Conservation (phyloP, 257 asterid species). For the Lycium barbarum region DNA sequence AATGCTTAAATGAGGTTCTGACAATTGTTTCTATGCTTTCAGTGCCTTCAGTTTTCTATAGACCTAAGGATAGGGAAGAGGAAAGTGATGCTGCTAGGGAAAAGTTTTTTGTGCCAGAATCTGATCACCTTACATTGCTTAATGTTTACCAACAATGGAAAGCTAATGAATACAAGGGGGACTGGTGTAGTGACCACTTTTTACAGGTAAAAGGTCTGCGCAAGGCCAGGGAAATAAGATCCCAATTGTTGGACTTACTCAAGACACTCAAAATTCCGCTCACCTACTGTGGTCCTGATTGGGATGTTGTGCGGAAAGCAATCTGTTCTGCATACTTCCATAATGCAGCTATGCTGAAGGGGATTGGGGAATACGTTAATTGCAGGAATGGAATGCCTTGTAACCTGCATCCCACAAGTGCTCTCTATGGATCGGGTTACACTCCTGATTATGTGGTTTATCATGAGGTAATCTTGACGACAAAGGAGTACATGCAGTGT, state of each 20-base stretch:
- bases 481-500: slow-evolving; percentile 92
- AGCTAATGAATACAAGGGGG: slow-evolving; percentile 76
- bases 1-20: slow-evolving; percentile 81
- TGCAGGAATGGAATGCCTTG: slow-evolving; percentile 92
- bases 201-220: slow-evolving; percentile 86
- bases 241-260: slow-evolving; percentile 76
- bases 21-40: slow-evolving; percentile 96
- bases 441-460: slow-evolving; percentile 89
- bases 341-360: slow-evolving; percentile 78
- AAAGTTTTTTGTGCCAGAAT: slow-evolving; percentile 89
- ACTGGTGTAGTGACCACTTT: slow-evolving; percentile 91
- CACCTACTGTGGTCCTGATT: slow-evolving; percentile 80
- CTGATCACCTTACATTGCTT: slow-evolving; percentile 86
- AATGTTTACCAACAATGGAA: slow-evolving; percentile 91
- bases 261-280: slow-evolving; percentile 72
- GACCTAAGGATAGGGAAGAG: slow-evolving; percentile 93
- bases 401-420: slow-evolving; percentile 91
- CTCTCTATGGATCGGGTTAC: slow-evolving; percentile 77
- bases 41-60: slow-evolving; percentile 85
- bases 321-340: slow-evolving; percentile 92
- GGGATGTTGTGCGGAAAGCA: slow-evolving; percentile 84
- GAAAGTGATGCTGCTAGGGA: slow-evolving; percentile 96
- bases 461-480: slow-evolving; percentile 80
- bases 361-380: slow-evolving; percentile 85
- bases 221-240: slow-evolving; percentile 88